Evolutionary conservation across 805 yeast genomes (phyloP).

Genomic region (Millerago galiae): DNA sequence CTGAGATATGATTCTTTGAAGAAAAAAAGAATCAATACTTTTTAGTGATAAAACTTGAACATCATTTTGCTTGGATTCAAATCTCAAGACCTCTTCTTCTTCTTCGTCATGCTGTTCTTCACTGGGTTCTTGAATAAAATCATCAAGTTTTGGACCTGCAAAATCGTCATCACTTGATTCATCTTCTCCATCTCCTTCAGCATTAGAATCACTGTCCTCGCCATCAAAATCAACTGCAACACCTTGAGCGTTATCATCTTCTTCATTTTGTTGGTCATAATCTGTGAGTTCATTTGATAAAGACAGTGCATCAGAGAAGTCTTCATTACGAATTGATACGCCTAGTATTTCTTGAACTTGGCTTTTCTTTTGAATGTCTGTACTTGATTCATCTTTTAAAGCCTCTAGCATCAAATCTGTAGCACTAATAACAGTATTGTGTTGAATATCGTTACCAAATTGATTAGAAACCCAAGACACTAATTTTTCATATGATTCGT

Average conservation of each 20-base stretch:
- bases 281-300: conserved; percentile 47
- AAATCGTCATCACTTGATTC: conserved; percentile 28
- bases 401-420: conserved; percentile 58
- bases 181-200: conserved; percentile 21
- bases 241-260: conserved; percentile 35
- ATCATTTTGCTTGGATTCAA: conserved; percentile 12
- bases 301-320: conserved; percentile 23
- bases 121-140: conserved; percentile 19
- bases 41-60: conserved; percentile 25
- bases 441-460: conserved; percentile 68
- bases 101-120: conserved; percentile 18
- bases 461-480: conserved; percentile 49
- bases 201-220: conserved; percentile 21
- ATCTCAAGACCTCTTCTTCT: conserved; percentile 17
- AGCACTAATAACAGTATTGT: conserved; percentile 63
- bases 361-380: conserved; percentile 41
- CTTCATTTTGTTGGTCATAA: conserved; percentile 24
- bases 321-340: conserved; percentile 25
- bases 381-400: conserved; percentile 39
- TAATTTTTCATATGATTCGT: conserved; percentile 47
- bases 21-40: conserved; percentile 44
- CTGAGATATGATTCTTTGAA: conserved; percentile 43
- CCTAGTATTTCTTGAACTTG: conserved; percentile 41
- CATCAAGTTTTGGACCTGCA: conserved; percentile 27
- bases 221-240: conserved; percentile 26